A percentile compares a stretch with the other conserved stretches of the same genome.
Conservation (phyloP, 2,329 filamentous ascomycete genomes). For the Ophiocordyceps polyrhachis-furcata region DNA sequence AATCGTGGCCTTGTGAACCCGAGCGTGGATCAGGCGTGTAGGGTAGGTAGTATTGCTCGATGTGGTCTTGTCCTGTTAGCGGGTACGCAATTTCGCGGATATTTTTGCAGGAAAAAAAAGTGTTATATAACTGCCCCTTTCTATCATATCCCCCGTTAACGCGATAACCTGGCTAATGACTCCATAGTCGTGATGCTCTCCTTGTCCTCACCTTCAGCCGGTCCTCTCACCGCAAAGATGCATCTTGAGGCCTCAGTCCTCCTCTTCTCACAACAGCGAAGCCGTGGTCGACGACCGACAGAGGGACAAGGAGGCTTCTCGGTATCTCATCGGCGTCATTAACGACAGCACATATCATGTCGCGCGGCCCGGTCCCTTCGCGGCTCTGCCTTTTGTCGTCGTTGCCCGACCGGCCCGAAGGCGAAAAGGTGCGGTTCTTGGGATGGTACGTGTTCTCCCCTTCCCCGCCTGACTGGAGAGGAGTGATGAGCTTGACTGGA, state of each 20-base stretch:
- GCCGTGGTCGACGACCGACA: too few relatives aligned
- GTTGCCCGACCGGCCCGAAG: slow-evolving; percentile 29
- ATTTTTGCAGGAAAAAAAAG: too few relatives aligned
- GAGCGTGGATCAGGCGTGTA: too few relatives aligned
- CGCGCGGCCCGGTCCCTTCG: slow-evolving; percentile 43
- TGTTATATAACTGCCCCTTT: not conserved
- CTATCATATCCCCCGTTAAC: not conserved
- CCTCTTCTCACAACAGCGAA: not conserved
- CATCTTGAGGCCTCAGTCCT: not conserved
- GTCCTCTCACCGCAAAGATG: not conserved
- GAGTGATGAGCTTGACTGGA: not conserved
- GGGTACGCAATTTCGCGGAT: too few relatives aligned
- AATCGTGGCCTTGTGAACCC: too few relatives aligned
- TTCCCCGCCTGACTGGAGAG: not conserved
- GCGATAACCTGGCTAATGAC: not conserved
- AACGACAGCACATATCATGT: slow-evolving; percentile 5
- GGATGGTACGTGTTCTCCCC: slow-evolving; percentile 50
- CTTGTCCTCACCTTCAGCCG: not conserved
- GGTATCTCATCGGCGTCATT: too few relatives aligned
- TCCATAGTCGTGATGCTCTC: not conserved
- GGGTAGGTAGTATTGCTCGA: too few relatives aligned
- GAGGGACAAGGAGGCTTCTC: not conserved
- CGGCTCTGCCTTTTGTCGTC: slow-evolving; percentile 45
- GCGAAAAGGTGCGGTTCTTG: slow-evolving; percentile 76
- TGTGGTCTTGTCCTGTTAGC: too few relatives aligned